A percentile compares a stretch with the other conserved stretches of the same genome.
phyloP scores from a whole-genome alignment of 306 rosid species.

The Parietaria judaica region DNA sequence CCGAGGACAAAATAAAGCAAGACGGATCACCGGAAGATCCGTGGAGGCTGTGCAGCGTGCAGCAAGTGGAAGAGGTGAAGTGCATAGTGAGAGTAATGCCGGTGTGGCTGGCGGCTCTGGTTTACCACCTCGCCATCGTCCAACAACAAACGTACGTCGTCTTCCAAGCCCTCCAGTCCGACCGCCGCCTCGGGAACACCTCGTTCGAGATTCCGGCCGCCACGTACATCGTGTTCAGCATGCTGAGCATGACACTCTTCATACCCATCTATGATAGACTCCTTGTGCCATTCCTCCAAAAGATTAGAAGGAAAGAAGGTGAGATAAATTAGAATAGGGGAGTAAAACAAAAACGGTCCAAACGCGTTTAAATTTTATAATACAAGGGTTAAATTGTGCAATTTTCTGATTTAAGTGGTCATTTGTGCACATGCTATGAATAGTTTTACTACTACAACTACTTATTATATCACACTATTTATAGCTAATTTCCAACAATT shows the following conservation, averaged over 20 bases:
- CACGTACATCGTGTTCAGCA: conserved; percentile 44
- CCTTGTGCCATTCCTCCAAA: conserved; percentile 46
- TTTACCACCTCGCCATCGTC: conserved; percentile 27
- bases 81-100: conserved; percentile 67
- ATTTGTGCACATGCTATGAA: too few relatives aligned
- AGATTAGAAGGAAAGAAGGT: conserved; percentile 42
- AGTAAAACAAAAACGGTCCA: too few relatives aligned
- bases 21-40: conserved; percentile 72
- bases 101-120: conserved; percentile 44
- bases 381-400: too few relatives aligned
- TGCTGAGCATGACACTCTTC: conserved; percentile 59
- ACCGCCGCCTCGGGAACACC: conserved; percentile 40
- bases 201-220: conserved; percentile 64
- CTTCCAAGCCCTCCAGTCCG: conserved; percentile 80
- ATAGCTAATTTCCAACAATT: too few relatives aligned
- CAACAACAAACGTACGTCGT: conserved; percentile 54
- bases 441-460: too few relatives aligned
- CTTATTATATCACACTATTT: too few relatives aligned
- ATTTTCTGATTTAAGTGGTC: too few relatives aligned
- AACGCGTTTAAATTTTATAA: too few relatives aligned
- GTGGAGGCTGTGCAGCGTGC: conserved; percentile 71
- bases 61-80: conserved; percentile 88
- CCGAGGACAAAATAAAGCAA: conserved; percentile 36
- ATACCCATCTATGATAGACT: conserved; percentile 60
- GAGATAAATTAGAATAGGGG: too few relatives aligned